Evolutionary conservation across 768 basidiomycete species (phyloP).

Genomic region (Lentinula detonsa): DNA sequence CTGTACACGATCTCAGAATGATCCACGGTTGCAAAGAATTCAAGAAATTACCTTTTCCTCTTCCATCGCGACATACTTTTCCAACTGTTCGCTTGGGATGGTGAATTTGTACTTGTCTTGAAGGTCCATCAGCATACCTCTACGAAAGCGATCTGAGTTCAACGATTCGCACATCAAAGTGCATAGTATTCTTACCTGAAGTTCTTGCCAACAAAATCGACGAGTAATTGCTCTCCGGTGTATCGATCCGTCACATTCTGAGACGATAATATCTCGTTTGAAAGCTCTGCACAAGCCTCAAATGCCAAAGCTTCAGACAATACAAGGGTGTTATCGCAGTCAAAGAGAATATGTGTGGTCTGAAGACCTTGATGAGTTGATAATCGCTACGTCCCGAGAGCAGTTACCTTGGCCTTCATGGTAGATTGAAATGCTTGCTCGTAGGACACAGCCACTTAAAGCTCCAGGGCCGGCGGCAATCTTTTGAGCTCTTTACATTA

Average conservation of each 20-base stretch:
- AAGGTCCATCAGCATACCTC: conserved; percentile 14
- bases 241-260: conserved; percentile 15
- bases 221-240: conserved; percentile 16
- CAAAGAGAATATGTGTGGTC: conserved; percentile 18
- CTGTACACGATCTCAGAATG: neutral
- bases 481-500: too few relatives aligned
- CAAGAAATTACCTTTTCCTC: conserved; percentile 28
- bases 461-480: too few relatives aligned
- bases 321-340: conserved; percentile 20
- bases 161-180: too few relatives aligned
- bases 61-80: conserved; percentile 16
- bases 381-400: neutral
- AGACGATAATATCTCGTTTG: conserved; percentile 15
- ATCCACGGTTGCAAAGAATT: neutral
- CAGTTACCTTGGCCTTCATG: conserved; percentile 3
- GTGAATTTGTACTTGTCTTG: conserved; percentile 12
- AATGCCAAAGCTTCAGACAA: conserved; percentile 18
- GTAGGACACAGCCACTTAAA: neutral
- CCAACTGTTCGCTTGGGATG: conserved; percentile 10
- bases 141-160: neutral
- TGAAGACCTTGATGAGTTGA: neutral
- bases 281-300: conserved; percentile 18
- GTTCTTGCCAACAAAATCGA: conserved; percentile 19
- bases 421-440: neutral
- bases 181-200: conserved; percentile 6